Percentiles rank a stretch among this genome's conserved stretches.
Evolutionary conservation across 2,329 filamentous ascomycete genomes (phyloP).

Genomic region (Colletotrichum destructivum): DNA sequence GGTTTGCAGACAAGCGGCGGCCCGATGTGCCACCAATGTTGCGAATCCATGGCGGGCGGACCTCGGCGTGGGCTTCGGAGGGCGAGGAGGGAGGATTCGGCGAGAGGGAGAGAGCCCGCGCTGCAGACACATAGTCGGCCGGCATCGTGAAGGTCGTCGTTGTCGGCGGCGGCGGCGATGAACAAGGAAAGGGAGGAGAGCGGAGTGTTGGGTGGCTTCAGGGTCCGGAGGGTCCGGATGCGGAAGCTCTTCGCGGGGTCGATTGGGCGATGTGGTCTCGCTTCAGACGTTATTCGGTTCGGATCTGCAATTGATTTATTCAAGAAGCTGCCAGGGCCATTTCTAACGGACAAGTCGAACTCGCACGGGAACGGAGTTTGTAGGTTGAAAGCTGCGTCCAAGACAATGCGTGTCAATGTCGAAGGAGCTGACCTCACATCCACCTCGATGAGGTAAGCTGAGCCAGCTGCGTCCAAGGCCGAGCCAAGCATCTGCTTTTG

Average conservation of each 20-base stretch:
- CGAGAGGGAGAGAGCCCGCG: slow-evolving; percentile 64
- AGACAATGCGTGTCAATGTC: slow-evolving; percentile 18
- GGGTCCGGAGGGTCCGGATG: slow-evolving; percentile 32
- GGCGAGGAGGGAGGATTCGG: slow-evolving; percentile 52
- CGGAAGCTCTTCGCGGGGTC: slow-evolving; percentile 27
- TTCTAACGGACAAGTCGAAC: slow-evolving; percentile 8
- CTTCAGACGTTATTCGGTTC: not conserved
- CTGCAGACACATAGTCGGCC: slow-evolving; percentile 65
- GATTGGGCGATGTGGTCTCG: slow-evolving; percentile 3
- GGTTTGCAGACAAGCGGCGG: slow-evolving; percentile 61
- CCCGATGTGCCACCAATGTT: slow-evolving; percentile 38
- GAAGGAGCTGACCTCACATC: slow-evolving; percentile 28
- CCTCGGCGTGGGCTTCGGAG: slow-evolving; percentile 55
- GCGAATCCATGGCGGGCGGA: slow-evolving; percentile 61
- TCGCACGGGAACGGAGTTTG: not conserved
- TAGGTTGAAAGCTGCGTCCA: slow-evolving; percentile 16
- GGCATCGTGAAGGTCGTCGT: slow-evolving; percentile 57
- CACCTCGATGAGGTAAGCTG: slow-evolving; percentile 40
- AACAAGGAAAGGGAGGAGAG: not conserved
- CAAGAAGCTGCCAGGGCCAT: slow-evolving; percentile 14
- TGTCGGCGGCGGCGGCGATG: not conserved
- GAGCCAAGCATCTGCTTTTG: slow-evolving; percentile 26
- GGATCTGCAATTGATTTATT: slow-evolving; percentile 9
- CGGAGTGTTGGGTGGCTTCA: not conserved
- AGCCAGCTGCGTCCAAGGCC: slow-evolving; percentile 28